These are phyloP conservation scores for Cercospora sojina DNA, from an alignment of 2,329 filamentous ascomycete species.

Conservation along the genomic window DNA sequence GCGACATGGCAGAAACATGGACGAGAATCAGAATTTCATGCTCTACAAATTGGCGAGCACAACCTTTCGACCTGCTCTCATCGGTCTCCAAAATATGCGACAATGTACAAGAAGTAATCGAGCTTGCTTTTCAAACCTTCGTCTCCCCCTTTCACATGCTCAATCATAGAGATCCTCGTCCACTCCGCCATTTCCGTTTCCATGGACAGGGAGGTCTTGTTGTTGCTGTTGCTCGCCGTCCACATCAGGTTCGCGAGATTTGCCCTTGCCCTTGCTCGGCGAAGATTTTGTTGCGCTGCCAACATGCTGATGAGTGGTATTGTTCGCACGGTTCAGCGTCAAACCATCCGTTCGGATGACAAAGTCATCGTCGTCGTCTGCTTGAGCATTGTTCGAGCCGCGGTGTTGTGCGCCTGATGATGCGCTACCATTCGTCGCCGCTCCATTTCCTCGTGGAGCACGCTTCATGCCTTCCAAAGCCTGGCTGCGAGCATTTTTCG, in stretches of 20 bases:
- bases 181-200: constrained; percentile 39
- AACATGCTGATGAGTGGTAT: constrained; percentile 2
- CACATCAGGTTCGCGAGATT: constrained; percentile 31
- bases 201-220: background rate
- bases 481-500: constrained; percentile 3
- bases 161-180: constrained; percentile 47
- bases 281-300: constrained; percentile 32
- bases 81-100: background rate
- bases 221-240: constrained; percentile 30
- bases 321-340: constrained; percentile 30
- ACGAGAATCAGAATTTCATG: background rate
- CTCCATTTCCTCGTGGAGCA: constrained; percentile 9
- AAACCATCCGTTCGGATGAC: constrained; percentile 44
- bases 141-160: background rate
- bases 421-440: background rate
- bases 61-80: background rate
- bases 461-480: constrained; percentile 25
- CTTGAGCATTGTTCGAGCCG: background rate
- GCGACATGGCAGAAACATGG: background rate
- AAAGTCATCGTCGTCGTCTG: constrained; percentile 41
- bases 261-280: constrained; percentile 37
- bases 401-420: background rate
- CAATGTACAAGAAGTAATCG: background rate
- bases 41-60: background rate
- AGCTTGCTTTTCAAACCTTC: background rate